phyloP scores from a whole-genome alignment of 805 yeast species.

The Tetrapisispora taiwanensis region DNA sequence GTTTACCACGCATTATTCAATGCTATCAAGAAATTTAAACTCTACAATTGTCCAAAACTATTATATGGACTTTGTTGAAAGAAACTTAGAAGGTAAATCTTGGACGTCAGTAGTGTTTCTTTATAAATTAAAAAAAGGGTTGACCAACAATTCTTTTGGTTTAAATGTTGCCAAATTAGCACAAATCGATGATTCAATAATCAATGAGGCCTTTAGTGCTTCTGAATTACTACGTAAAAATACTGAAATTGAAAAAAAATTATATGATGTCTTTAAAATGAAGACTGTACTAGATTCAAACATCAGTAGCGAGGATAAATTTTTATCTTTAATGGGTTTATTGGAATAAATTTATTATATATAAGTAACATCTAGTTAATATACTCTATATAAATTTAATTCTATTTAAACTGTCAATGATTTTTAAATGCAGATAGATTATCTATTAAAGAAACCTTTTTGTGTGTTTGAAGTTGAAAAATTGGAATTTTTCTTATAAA shows the following conservation, averaged over 20 bases:
- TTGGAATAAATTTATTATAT: background rate
- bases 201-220: constrained; percentile 34
- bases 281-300: constrained; percentile 3
- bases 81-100: constrained; percentile 28
- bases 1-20: constrained; percentile 80
- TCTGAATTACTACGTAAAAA: constrained; percentile 16
- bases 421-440: background rate
- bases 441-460: constrained; percentile 1
- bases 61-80: constrained; percentile 59
- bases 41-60: constrained; percentile 40
- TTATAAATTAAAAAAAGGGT: constrained; percentile 41
- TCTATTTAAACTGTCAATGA: no score
- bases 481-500: constrained; percentile 32
- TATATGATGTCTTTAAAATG: constrained; percentile 7
- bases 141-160: constrained; percentile 63
- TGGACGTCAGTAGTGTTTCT: constrained; percentile 40
- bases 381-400: no score
- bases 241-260: constrained; percentile 2
- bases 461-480: constrained; percentile 17
- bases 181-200: constrained; percentile 40
- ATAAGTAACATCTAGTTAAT: background rate
- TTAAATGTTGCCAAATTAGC: constrained; percentile 78
- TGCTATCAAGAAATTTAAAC: constrained; percentile 42
- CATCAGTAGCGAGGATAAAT: background rate
- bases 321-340: background rate